phyloP scores from a whole-genome alignment of 805 yeast species.

The Starmerella bombicola region DNA sequence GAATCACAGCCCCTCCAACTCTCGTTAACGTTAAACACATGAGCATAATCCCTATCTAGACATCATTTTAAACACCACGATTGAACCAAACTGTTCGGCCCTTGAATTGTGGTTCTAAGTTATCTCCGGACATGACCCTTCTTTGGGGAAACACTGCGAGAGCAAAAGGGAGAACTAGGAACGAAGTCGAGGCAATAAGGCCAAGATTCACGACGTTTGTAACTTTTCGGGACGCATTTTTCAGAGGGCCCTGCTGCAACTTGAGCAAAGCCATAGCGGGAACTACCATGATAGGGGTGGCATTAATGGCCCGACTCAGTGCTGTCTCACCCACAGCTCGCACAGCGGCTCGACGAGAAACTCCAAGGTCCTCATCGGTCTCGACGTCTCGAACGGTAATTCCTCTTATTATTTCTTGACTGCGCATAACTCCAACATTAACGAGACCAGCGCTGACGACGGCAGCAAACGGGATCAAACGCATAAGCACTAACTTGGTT shows the following conservation, averaged over 20 bases:
- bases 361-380: conserved; percentile 38
- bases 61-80: conserved; percentile 82
- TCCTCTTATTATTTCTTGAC: conserved; percentile 69
- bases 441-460: conserved; percentile 95
- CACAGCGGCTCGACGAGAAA: conserved; percentile 74
- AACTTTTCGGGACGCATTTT: conserved; percentile 50
- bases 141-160: conserved; percentile 91
- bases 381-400: conserved; percentile 32
- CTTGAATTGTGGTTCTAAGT: conserved; percentile 54
- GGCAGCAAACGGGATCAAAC: conserved; percentile 96
- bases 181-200: conserved; percentile 70
- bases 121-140: conserved; percentile 44
- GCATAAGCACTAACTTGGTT: conserved; percentile 58
- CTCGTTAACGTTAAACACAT: no score
- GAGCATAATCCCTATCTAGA: no score
- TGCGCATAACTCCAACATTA: conserved; percentile 92
- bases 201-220: conserved; percentile 74
- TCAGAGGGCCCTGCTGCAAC: conserved; percentile 58
- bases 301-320: conserved; percentile 83
- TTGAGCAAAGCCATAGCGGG: conserved; percentile 79
- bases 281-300: conserved; percentile 93
- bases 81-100: conserved; percentile 67
- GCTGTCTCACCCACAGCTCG: conserved; percentile 97
- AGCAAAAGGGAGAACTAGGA: conserved; percentile 85
- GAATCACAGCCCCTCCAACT: no score